These are phyloP conservation scores for Lathyrus tuberosus DNA, from an alignment of 306 rosid species.

Conservation along the genomic window DNA sequence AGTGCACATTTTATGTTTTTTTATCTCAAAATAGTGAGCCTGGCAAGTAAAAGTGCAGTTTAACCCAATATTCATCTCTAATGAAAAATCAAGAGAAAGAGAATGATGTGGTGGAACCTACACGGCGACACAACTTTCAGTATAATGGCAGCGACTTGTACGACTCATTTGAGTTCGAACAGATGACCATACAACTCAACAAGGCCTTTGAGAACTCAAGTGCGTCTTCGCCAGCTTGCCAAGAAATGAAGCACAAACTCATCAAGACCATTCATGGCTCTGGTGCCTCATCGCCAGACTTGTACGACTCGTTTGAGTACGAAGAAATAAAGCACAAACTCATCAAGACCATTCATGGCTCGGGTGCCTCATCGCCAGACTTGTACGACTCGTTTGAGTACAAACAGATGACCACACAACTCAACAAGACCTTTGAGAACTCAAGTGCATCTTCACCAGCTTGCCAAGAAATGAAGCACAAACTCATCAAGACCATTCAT, in stretches of 20 bases:
- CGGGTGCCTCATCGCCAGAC: slow-evolving; percentile 42
- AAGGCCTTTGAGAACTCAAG: slow-evolving; percentile 55
- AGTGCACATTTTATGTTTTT: slow-evolving; percentile 28
- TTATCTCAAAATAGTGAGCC: slow-evolving; percentile 1
- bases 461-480: slow-evolving; percentile 43
- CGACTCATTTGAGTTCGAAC: slow-evolving; percentile 63
- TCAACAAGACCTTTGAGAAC: slow-evolving; percentile 57
- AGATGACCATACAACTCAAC: slow-evolving; percentile 59
- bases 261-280: slow-evolving; percentile 52
- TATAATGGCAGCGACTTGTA: slow-evolving; percentile 61
- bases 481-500: slow-evolving; percentile 48
- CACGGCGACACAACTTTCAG: slow-evolving; percentile 37
- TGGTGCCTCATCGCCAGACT: slow-evolving; percentile 36
- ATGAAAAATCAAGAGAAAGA: slow-evolving; percentile 45
- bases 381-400: too few species aligned
- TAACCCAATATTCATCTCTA: slow-evolving; percentile 32
- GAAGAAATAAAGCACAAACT: too few species aligned
- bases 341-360: slow-evolving; percentile 46
- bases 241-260: slow-evolving; percentile 47
- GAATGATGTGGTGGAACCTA: slow-evolving; percentile 34
- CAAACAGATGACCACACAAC: slow-evolving; percentile 39
- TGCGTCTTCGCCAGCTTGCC: slow-evolving; percentile 40
- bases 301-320: too few species aligned
- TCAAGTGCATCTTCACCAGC: slow-evolving; percentile 46
- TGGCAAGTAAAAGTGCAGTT: slow-evolving; percentile 33